Evolutionary conservation across 1,139 yeast species (phyloP).

Genomic region (Saccharomyces uvarum): DNA sequence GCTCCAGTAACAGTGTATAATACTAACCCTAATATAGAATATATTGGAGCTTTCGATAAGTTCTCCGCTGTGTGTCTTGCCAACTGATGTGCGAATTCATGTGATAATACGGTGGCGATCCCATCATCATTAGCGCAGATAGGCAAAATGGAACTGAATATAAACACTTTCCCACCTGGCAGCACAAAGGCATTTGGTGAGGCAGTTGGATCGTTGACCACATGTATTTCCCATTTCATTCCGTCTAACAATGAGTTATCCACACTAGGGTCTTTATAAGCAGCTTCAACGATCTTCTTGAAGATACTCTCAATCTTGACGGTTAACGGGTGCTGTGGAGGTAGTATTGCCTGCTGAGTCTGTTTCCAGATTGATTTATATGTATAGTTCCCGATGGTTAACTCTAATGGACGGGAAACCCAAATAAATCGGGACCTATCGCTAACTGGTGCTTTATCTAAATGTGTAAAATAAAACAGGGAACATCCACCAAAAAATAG

Average conservation of each 20-base stretch:
- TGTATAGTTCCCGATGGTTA: slow-evolving; percentile 57
- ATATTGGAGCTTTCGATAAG: slow-evolving; percentile 55
- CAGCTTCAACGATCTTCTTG: slow-evolving; percentile 54
- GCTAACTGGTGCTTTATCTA: slow-evolving; percentile 79
- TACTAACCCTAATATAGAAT: slow-evolving; percentile 44
- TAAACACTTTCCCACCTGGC: slow-evolving; percentile 93
- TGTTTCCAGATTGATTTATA: slow-evolving; percentile 54
- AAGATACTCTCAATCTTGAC: slow-evolving; percentile 51
- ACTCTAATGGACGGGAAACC: slow-evolving; percentile 62
- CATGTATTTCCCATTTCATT: slow-evolving; percentile 71
- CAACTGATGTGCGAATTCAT: slow-evolving; percentile 87
- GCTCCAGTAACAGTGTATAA: slow-evolving; percentile 48
- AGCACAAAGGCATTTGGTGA: slow-evolving; percentile 95
- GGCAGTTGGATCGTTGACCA: slow-evolving; percentile 56
- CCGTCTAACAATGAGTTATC: slow-evolving; percentile 27
- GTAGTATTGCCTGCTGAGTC: slow-evolving; percentile 41
- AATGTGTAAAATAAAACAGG: slow-evolving; percentile 52
- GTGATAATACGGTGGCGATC: slow-evolving; percentile 85
- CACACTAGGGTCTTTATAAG: slow-evolving; percentile 37
- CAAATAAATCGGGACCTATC: slow-evolving; percentile 66
- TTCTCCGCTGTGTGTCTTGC: slow-evolving; percentile 89
- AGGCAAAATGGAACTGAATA: slow-evolving; percentile 70
- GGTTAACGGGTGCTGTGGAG: slow-evolving; percentile 50
- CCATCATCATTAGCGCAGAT: slow-evolving; percentile 82
- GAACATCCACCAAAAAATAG: slow-evolving; percentile 32